Base-by-base conservation (phyloP, 1,284 basidiomycete species). In the Tilletiopsis washingtonensis region DNA sequence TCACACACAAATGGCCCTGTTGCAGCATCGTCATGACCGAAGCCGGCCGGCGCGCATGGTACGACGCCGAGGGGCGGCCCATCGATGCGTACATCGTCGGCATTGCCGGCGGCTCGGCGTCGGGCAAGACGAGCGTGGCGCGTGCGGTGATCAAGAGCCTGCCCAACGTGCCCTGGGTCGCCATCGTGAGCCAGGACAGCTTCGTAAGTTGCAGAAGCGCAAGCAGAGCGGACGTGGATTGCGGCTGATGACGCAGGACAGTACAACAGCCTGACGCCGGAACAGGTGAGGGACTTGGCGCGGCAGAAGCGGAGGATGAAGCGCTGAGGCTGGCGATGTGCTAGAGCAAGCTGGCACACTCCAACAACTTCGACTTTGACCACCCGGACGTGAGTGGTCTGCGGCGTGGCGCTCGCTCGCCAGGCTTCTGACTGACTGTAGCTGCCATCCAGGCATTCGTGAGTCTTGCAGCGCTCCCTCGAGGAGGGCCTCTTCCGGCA, bases 91-190 rank as follows among this genome's bases (percentile, higher is more conserved):
- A 94, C 72, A 88, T 96, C 24, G 85, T 97, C 51, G 91, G 86
- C 7, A 86, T 97, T 61, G 90, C 88, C 60, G 91, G 91, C 49
- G 91, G 91, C 1, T 88, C 85, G 59, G 89, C 90, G 0, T 90
- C 87, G 60, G 93, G 91, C 48, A 94, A 96, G 82, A 90, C 88
- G 51, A 61, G 62, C n/a, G 58, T 71, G 6, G 66, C 69, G 1
- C 46, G 58, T 23, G 58, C 62, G 25, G 62, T 72, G 24, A 49
- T 71, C 27, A 53, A 54, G 37, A 54, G 40, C 17, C 53, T 71
- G 19, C 66, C 65, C 25, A 64, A 72, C 27, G 68, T 72, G 23
- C 63, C 69, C 7, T 71, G 64, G 63, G 69, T 71, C 20, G 64
- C 64, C 23, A 67, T 63, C 43, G 56, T 69, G 46, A 62, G 69